Percentiles rank a stretch among this genome's conserved stretches.
Conservation (phyloP, 2,329 filamentous ascomycete species). For the Fusarium udum region DNA sequence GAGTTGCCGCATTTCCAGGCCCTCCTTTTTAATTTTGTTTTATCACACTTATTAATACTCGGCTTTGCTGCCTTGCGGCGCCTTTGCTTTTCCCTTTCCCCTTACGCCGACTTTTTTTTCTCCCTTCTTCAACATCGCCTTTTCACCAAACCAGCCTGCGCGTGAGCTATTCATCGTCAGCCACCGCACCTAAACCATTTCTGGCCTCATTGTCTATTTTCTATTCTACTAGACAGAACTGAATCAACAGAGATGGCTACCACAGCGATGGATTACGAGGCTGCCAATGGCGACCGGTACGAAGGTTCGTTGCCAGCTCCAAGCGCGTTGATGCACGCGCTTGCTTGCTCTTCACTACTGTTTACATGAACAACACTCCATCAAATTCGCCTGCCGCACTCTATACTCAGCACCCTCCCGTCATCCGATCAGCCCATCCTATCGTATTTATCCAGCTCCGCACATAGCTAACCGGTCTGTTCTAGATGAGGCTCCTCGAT, state of each 20-base stretch:
- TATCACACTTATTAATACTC: slow-evolving; percentile 21
- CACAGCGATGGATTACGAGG: slow-evolving; percentile 76
- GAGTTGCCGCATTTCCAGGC: slow-evolving; percentile 16
- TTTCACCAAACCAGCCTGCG: slow-evolving; percentile 35
- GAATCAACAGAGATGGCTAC: slow-evolving; percentile 61
- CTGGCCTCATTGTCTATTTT: slow-evolving; percentile 25
- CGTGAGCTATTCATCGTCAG: slow-evolving; percentile 40
- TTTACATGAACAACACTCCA: slow-evolving; percentile 2
- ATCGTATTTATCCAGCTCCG: background rate
- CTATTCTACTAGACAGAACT: slow-evolving; percentile 12
- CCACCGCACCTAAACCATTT: slow-evolving; percentile 29
- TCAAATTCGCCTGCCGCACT: background rate
- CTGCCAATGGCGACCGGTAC: slow-evolving; percentile 72
- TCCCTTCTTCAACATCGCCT: slow-evolving; percentile 40
- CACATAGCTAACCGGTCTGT: slow-evolving; percentile 12
- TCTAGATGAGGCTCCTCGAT: slow-evolving; percentile 70
- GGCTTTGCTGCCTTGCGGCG: slow-evolving; percentile 29
- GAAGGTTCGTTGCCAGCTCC: slow-evolving; percentile 61
- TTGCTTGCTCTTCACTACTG: background rate
- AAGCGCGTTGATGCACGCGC: slow-evolving; percentile 34
- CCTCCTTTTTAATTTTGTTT: slow-evolving; percentile 23
- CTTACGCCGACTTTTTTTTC: slow-evolving; percentile 41
- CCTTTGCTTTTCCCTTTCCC: slow-evolving; percentile 39
- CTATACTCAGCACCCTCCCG: background rate
- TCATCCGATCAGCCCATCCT: background rate